A percentile compares a stretch with the other conserved stretches of the same genome.
phyloP scores from a whole-genome alignment of 2,329 filamentous ascomycete species.

The Stromatinia cepivora region DNA sequence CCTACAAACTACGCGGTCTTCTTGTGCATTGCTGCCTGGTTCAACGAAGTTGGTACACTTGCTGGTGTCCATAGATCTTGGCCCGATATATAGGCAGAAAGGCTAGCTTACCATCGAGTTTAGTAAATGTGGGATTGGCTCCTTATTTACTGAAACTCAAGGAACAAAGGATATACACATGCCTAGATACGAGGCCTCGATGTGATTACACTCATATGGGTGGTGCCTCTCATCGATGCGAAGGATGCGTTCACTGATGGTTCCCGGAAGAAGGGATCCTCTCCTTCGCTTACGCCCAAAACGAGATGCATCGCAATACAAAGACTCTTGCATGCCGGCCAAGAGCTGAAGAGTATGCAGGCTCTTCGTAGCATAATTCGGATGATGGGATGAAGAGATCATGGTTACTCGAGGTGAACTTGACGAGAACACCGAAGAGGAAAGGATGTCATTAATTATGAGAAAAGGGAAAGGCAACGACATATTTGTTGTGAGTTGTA shows the following conservation, averaged over 20 bases:
- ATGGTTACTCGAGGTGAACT: accelerated
- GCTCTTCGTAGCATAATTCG: not conserved
- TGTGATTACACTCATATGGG: not conserved
- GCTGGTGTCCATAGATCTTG: too few relatives aligned
- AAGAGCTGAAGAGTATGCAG: not conserved
- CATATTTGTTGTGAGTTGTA: not conserved
- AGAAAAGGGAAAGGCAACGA: not conserved
- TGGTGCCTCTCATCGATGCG: too few relatives aligned
- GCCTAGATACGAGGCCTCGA: too few relatives aligned
- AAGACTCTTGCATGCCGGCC: not conserved
- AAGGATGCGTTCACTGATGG: not conserved
- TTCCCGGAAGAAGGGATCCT: not conserved
- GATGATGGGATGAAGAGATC: not conserved
- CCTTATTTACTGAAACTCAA: too few relatives aligned
- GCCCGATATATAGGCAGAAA: too few relatives aligned
- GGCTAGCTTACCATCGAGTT: too few relatives aligned
- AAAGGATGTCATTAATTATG: too few relatives aligned
- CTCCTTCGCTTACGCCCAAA: not conserved
- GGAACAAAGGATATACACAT: too few relatives aligned
- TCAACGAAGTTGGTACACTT: not conserved
- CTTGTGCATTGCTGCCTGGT: too few relatives aligned
- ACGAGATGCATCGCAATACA: too few relatives aligned
- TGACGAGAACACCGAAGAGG: too few relatives aligned
- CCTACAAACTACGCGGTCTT: not conserved
- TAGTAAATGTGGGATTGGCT: too few relatives aligned